Conservation (phyloP, 129 eudicot species). For the Smallanthus sonchifolius region DNA sequence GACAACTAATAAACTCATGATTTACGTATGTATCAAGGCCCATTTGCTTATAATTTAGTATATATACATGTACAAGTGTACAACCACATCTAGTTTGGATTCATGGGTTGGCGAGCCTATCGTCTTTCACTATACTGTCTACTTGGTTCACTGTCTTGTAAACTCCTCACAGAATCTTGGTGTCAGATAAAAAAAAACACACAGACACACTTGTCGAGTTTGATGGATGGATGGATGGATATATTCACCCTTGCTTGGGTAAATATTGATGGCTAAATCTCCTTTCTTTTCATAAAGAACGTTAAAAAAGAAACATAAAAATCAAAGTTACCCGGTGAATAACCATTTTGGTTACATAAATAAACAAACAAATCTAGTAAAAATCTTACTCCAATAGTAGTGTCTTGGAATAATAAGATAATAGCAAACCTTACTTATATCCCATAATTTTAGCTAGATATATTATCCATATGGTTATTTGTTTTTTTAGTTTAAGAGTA, state of each 20-base stretch:
- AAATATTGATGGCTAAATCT: not conserved
- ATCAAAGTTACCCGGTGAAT: not conserved
- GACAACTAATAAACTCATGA: not conserved
- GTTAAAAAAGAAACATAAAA: not conserved
- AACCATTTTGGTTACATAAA: not conserved
- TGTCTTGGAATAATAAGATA: no score
- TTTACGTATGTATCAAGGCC: not conserved
- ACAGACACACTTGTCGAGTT: not conserved
- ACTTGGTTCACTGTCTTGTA: not conserved
- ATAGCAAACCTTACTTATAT: no score
- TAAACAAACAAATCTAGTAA: no score
- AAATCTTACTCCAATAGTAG: no score
- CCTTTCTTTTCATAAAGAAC: not conserved
- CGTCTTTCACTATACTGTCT: not conserved
- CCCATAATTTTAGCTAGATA: no score
- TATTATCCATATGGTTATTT: no score
- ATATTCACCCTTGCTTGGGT: not conserved
- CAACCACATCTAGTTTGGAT: not conserved
- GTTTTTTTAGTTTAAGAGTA: no score
- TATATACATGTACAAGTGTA: not conserved
- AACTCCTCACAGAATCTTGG: constrained; percentile 1
- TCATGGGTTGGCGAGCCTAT: not conserved
- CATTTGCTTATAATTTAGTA: not conserved
- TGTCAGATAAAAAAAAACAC: not conserved
- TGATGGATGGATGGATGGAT: not conserved